phyloP scores from a whole-genome alignment of 352 stramenopile genomes.

The Phytophthora fragariae region DNA sequence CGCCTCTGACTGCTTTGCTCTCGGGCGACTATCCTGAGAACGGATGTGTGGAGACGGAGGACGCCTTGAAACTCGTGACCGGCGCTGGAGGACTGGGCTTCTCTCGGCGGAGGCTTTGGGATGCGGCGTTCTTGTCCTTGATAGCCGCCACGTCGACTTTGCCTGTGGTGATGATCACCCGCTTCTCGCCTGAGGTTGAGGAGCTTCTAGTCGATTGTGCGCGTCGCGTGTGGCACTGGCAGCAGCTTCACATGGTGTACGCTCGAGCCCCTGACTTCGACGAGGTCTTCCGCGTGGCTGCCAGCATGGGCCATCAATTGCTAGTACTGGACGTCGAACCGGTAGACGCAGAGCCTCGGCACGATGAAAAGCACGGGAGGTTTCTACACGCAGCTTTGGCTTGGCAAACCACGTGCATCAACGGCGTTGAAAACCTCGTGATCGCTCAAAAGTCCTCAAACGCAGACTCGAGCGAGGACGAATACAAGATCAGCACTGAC shows the following conservation, averaged over 20 bases:
- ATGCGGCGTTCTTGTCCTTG: constrained; percentile 48
- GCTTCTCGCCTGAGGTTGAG: constrained; percentile 50
- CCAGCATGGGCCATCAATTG: constrained; percentile 60
- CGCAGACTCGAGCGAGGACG: not conserved
- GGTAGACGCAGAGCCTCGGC: constrained; percentile 35
- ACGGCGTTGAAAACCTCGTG: constrained; percentile 36
- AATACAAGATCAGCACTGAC: not conserved
- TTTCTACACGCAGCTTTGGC: constrained; percentile 40
- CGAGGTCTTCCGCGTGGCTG: constrained; percentile 37
- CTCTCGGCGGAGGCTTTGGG: constrained; percentile 53
- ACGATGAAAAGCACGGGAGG: not conserved
- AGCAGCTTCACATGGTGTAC: constrained; percentile 52
- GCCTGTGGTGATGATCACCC: constrained; percentile 52
- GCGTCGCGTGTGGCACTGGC: constrained; percentile 52
- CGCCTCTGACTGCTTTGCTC: constrained; percentile 24
- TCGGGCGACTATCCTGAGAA: constrained; percentile 17
- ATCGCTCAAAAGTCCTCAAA: not conserved
- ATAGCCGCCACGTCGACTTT: constrained; percentile 34
- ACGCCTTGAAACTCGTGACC: constrained; percentile 26
- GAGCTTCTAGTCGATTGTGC: constrained; percentile 53
- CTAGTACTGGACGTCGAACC: constrained; percentile 68
- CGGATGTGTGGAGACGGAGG: not conserved
- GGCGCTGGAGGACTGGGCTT: constrained; percentile 39
- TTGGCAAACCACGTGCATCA: constrained; percentile 38
- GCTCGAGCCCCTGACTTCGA: constrained; percentile 46